These are phyloP conservation scores for Sordariomycetes sp. DNA, from an alignment of 2,329 filamentous ascomycete species.

Conservation along the genomic window DNA sequence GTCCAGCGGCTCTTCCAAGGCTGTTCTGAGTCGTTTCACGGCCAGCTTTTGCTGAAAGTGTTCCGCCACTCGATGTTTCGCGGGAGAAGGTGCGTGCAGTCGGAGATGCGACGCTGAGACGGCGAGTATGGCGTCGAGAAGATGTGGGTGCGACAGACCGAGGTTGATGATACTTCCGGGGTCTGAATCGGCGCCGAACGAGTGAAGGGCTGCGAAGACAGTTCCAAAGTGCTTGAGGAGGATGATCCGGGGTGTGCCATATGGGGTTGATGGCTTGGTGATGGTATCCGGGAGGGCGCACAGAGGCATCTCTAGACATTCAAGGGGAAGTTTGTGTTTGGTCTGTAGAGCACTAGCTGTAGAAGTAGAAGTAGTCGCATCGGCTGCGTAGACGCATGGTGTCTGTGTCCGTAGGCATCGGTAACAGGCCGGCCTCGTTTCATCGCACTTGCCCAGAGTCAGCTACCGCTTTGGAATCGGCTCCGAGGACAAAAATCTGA, in stretches of 20 bases:
- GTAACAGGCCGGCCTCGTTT: conserved; percentile 10
- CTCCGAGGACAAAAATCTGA: too few relatives aligned
- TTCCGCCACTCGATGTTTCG: conserved; percentile 9
- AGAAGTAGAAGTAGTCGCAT: too few relatives aligned
- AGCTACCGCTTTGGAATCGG: too few relatives aligned
- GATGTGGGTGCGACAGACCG: conserved; percentile 8
- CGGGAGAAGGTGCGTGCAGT: conserved; percentile 1
- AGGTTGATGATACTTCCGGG: conserved; percentile 7
- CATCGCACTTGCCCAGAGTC: too few relatives aligned
- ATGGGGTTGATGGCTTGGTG: conserved; percentile 1
- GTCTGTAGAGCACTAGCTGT: too few relatives aligned
- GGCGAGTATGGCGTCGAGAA: conserved; percentile 12
- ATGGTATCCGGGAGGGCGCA: conserved; percentile 7
- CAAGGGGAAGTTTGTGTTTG: too few relatives aligned
- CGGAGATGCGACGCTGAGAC: conserved; percentile 13
- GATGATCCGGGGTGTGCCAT: conserved; percentile 9
- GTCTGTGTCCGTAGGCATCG: conserved; percentile 9
- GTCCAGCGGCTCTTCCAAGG: conserved; percentile 7
- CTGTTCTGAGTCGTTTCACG: conserved; percentile 7
- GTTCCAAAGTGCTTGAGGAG: conserved; percentile 10
- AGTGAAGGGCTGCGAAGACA: conserved; percentile 4
- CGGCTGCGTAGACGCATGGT: too few relatives aligned
- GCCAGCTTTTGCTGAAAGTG: conserved; percentile 9
- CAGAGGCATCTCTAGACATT: too few relatives aligned
- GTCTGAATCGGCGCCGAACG: conserved; percentile 4